Evolutionary conservation across 306 rosid species (phyloP).

Genomic region (Cajanus cajan): DNA sequence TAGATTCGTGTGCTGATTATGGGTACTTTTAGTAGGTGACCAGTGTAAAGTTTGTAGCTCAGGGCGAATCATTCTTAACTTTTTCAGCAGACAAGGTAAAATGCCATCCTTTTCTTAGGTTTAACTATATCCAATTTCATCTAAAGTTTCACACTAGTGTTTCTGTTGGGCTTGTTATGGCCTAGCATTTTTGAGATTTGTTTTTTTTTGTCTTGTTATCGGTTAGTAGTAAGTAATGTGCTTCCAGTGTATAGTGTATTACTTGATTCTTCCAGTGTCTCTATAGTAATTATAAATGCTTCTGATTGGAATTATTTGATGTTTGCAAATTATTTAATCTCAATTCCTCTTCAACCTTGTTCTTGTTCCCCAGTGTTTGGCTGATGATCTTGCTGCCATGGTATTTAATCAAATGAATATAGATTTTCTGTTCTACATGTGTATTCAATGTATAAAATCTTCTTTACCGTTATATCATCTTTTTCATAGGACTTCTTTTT

Average conservation of each 20-base stretch:
- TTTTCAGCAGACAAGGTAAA: constrained; percentile 91
- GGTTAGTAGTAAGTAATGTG: background rate
- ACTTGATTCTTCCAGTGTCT: background rate
- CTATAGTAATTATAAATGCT: background rate
- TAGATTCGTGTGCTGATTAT: constrained; percentile 29
- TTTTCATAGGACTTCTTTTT: background rate
- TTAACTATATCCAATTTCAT: constrained; percentile 13
- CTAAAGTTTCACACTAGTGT: background rate
- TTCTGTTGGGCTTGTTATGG: background rate
- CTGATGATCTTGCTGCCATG: background rate
- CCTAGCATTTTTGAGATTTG: background rate
- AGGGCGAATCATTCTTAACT: constrained; percentile 69
- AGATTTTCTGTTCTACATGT: background rate
- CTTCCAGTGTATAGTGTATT: background rate
- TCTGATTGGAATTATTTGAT: constrained; percentile 7
- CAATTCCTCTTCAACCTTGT: background rate
- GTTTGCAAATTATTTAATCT: background rate
- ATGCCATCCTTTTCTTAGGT: constrained; percentile 5
- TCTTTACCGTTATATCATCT: background rate
- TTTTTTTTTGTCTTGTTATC: background rate
- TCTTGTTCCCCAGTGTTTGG: background rate
- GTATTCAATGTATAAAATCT: background rate
- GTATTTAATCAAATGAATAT: background rate
- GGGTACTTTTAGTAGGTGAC: constrained; percentile 59
- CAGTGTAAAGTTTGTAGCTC: constrained; percentile 79